Base-by-base conservation (phyloP, 2,329 filamentous ascomycete genomes). In the Fusarium foetens region DNA sequence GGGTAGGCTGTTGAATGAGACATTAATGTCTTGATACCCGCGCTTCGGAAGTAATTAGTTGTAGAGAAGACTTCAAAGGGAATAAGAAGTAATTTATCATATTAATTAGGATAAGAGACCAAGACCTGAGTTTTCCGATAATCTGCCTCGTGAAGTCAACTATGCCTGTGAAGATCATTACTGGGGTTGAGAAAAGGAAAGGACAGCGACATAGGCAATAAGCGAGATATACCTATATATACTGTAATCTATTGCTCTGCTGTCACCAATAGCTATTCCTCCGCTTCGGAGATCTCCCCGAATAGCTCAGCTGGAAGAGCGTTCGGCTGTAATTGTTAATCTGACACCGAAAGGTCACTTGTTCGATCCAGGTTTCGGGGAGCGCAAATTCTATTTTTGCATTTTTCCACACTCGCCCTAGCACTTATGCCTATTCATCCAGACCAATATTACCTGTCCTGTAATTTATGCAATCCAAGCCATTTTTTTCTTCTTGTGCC, bases 221-320 rank as follows among this genome's bases (percentile, higher is more conserved):
- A 29, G 29, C 29, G 29, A 29, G 29, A 29, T 3, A 29, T 12
- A 14, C 6, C 33, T 16, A 14, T 17, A 67, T 45, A 58, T 19
- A 14, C 0, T 5, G 0, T 0, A 10, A 0, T 11, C 0, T 8
- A 0, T 0, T 0, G 0, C 4, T 6, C 1, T 2, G 5, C 21
- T 35, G 11, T 21, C 27, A 43, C 41, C 31, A 58, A 59, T 46
- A 19, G 36, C 51, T 58, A 42, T 48, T 59, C 57, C 57, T 59
- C 57, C 35, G 57, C 13, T 51, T 27, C 45, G 57, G 57, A 59
- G 57, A 59, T 52, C 27, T 55, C 65, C 65, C 65, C 65, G 65
- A 68, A 49, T 68, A 68, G 65, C 65, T 68, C 65, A 68, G 65
- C 48, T 68, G 65, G 65, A 68, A 68, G 65, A 68, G 65, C 65